These are phyloP conservation scores for Arabidopsis suecica DNA, from an alignment of 345 rosid genomes.

Conservation along the genomic window DNA sequence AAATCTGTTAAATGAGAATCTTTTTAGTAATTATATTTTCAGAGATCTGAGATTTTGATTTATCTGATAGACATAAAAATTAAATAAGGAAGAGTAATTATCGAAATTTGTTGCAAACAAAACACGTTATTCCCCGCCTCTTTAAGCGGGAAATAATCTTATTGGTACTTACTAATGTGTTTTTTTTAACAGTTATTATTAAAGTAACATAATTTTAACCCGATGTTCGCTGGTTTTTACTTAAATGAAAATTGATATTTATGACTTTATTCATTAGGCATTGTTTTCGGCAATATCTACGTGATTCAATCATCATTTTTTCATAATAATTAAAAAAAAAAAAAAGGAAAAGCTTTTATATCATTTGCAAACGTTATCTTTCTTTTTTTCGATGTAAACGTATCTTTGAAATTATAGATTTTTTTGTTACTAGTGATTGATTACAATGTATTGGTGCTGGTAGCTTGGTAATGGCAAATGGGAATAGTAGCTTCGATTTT, in stretches of 20 bases:
- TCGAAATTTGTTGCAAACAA: conserved; percentile 26
- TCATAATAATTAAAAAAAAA: no score
- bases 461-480: not conserved
- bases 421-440: no score
- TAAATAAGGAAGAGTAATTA: not conserved
- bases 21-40: not conserved
- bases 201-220: not conserved
- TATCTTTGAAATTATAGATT: no score
- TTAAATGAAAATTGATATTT: not conserved
- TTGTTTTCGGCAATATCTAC: not conserved
- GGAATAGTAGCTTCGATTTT: not conserved
- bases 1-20: not conserved
- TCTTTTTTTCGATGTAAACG: no score
- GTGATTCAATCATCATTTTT: not conserved
- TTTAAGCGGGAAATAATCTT: conserved; percentile 34
- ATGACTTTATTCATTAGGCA: not conserved
- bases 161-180: not conserved
- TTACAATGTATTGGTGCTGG: no score
- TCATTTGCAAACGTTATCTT: no score
- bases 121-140: conserved; percentile 14
- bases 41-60: not conserved
- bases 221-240: not conserved
- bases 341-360: not conserved
- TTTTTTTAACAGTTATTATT: not conserved
- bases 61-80: not conserved